Base-by-base conservation (phyloP, 2,329 filamentous ascomycete genomes). In the Geosmithia flava region DNA sequence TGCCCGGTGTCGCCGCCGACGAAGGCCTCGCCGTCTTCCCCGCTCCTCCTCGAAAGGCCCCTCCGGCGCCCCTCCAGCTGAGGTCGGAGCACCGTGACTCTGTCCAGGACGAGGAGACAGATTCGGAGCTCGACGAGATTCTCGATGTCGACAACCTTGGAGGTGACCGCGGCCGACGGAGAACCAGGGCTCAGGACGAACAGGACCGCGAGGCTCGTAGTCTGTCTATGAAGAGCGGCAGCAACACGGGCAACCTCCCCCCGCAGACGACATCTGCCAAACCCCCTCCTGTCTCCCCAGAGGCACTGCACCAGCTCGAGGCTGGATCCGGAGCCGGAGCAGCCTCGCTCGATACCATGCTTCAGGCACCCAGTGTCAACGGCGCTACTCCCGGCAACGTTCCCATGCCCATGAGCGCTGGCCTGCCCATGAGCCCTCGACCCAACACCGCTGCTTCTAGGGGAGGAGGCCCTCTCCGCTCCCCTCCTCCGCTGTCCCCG, bases 161-260 rank as follows among this genome's bases (percentile, higher is more conserved):
- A 0, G 70, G 76, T 13, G 69, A 80, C 47, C 77, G 90, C 52
- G 91, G 89, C 8, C 78, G 89, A 50, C 76, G 87, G 55, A 87
- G 85, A 63, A 95, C 89, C 2, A 78, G 90, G 47, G 88, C 91
- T 61, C 87, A 95, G 52, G 90, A 96, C 57, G 88, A 96, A 55
- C 75, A 75, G 48, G 78, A 87, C 48, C 80, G 90, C 45, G 87
- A 91, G 58, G 72, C 76, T 27, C 76, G 83, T 50, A 89, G 85
- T 62, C 67, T 78, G 29, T 90, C 86, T 0, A 87, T 85, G 61
- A 87, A 85, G 70, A 82, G 74, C 62, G 81, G 76, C 71, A 71
- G 57, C 15, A 59, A 56, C 48, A 56, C 60, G 30, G 53, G 50
- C 45, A 54, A 49, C 33, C 56, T 59, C 2, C 56, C 63, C 8